These are phyloP conservation scores for Cryptococcus sp. DNA, from an alignment of 1,284 basidiomycete genomes.

Conservation along the genomic window DNA sequence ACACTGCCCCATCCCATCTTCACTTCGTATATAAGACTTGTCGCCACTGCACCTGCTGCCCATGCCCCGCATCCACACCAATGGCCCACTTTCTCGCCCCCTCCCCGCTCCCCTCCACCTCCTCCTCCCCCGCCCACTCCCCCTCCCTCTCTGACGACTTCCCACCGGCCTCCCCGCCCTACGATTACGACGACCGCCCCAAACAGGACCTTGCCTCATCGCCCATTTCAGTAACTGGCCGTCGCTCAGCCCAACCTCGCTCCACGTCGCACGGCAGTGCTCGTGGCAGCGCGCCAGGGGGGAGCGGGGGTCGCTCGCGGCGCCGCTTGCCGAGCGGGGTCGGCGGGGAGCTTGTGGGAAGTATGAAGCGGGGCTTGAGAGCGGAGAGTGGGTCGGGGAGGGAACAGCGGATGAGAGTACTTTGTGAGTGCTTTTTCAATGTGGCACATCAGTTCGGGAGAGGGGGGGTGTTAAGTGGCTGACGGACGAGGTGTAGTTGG, in stretches of 20 bases:
- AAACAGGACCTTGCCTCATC: background rate
- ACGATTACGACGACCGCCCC: background rate
- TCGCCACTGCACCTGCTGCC: too few relatives aligned
- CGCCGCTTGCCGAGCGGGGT: slow-evolving; percentile 9
- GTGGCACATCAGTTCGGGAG: too few relatives aligned
- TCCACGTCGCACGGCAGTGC: background rate
- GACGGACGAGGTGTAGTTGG: slow-evolving; percentile 5
- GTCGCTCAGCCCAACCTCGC: background rate
- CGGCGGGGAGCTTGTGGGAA: slow-evolving; percentile 31
- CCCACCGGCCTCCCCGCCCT: background rate
- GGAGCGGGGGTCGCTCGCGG: too few relatives aligned
- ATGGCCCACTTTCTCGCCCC: slow-evolving; percentile 5
- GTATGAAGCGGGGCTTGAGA: slow-evolving; percentile 32
- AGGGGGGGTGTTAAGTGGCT: background rate
- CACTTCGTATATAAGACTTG: too few relatives aligned
- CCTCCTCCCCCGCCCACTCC: background rate
- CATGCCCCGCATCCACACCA: too few relatives aligned
- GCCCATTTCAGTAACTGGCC: background rate
- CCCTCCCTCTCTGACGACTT: background rate
- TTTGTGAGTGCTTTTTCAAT: slow-evolving; percentile 11
- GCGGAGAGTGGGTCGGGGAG: background rate
- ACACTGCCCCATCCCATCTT: too few relatives aligned
- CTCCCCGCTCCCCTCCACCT: background rate
- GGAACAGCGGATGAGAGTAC: slow-evolving; percentile 4
- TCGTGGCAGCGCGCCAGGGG: too few relatives aligned